Percentiles rank a stretch among this genome's conserved stretches.
Conservation (phyloP, 371 early-diverging fungal species). For the Mucor racemosus region DNA sequence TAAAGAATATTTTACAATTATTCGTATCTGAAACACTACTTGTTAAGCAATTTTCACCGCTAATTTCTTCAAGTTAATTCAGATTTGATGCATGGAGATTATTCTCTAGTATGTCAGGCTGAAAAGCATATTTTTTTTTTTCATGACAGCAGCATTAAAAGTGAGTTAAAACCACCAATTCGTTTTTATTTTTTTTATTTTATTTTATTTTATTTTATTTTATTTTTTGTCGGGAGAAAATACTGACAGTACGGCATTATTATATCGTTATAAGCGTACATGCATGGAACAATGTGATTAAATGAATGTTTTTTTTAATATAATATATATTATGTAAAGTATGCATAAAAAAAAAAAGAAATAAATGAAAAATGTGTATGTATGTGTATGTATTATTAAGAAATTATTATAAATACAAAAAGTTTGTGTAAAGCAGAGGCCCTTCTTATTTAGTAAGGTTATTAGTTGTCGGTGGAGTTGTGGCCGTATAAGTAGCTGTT, state of each 20-base stretch:
- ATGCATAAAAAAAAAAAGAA: background rate
- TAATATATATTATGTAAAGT: background rate
- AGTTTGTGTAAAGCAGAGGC: background rate
- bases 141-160: too few species aligned
- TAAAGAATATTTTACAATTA: background rate
- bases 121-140: too few species aligned
- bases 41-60: too few species aligned
- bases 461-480: too few species aligned
- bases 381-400: background rate
- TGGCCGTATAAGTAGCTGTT: background rate
- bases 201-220: too few species aligned
- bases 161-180: too few species aligned
- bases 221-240: too few species aligned
- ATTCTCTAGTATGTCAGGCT: too few species aligned
- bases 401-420: slow-evolving; percentile 5
- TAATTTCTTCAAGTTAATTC: too few species aligned
- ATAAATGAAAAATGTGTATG: background rate
- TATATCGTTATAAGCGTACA: background rate
- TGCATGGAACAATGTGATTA: background rate
- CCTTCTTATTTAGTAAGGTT: background rate
- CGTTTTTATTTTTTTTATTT: too few species aligned
- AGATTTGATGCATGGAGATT: too few species aligned
- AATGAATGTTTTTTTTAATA: slow-evolving; percentile 1
- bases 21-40: background rate
- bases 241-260: too few species aligned